Evolutionary conservation across 2,329 filamentous ascomycete species (phyloP), one percentile per base, ranked within the genome.

Genomic region (Scortechinia acanthostroma): DNA sequence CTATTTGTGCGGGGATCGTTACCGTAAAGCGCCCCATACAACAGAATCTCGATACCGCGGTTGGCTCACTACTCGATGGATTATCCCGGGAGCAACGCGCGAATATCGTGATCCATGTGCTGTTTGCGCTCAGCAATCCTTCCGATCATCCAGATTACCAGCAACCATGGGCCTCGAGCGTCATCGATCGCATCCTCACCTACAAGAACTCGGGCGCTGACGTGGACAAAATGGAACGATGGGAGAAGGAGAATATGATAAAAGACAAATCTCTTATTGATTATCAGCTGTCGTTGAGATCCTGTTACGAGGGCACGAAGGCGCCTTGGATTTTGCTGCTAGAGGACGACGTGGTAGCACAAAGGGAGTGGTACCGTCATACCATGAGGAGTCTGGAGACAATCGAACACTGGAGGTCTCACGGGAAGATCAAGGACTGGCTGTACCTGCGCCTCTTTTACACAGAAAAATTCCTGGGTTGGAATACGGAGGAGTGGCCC

Each of bases 361-460:
- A 13, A 40, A 19, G 10, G 17, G 10, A 40, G 13, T 10, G 35
- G 17, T 40, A 40, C 20, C 6, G 20, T 6, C 10, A 17, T 17
- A 40, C 35, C 6, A 19, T 6, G 17, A 13, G 17, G 35, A 17
- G 13, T 40, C 10, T 40, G 14, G 6, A 19, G 10, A 17, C 17
- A 15, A 19, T 40, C 17, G 10, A 10, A 17, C 6, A 19, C 13
- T 40, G 10, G 10, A 19, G 20, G 10, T 17, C 13, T 15, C 10
- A 10, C 13, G 10, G 17, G 13, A 42, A 52, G 5, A 47, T 48
- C 21, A 52, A 40, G 15, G 55, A 59, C 45, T 64, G 62, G 62
- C 46, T 64, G 23, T 66, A 66, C 46, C 49, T 66, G 2, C 58
- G 63, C 1, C 50, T 66, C 21, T 66, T 66, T 50, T 65, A 65